Conservation (phyloP, 768 basidiomycete genomes). For the Boletus pseudo-olivaceus region DNA sequence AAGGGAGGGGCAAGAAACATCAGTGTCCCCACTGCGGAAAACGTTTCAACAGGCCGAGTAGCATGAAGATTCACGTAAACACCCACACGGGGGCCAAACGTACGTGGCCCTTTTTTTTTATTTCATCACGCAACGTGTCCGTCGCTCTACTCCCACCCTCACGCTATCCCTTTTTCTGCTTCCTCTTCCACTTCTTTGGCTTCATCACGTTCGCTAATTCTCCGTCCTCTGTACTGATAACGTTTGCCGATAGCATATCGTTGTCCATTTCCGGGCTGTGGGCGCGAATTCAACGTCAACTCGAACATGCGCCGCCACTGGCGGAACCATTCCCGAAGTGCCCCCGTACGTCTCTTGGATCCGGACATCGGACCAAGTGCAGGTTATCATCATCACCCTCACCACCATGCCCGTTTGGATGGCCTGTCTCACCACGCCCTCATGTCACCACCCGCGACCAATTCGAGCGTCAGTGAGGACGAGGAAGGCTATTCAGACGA, state of each 20-base stretch:
- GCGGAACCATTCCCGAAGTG: constrained; percentile 52
- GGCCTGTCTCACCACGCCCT: constrained; percentile 13
- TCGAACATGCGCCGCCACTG: constrained; percentile 83
- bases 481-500: constrained; percentile 28
- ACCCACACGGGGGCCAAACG: constrained; percentile 40
- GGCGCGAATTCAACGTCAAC: constrained; percentile 77
- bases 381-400: constrained; percentile 15
- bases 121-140: constrained; percentile 22
- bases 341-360: constrained; percentile 22
- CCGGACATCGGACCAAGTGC: constrained; percentile 9
- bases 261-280: constrained; percentile 72
- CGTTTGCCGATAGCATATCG: constrained; percentile 51
- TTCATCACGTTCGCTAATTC: background rate
- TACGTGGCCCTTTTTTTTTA: constrained; percentile 23
- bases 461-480: constrained; percentile 28
- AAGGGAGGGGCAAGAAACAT: constrained; percentile 36
- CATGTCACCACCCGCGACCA: constrained; percentile 30
- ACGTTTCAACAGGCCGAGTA: constrained; percentile 41
- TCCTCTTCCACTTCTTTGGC: background rate
- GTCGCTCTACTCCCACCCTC: constrained; percentile 12
- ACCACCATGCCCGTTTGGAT: constrained; percentile 8
- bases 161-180: constrained; percentile 8
- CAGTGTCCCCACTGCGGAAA: constrained; percentile 38
- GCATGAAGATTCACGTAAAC: constrained; percentile 42
- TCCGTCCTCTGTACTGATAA: constrained; percentile 11